These are phyloP conservation scores for Annulohypoxylon moriforme DNA, from an alignment of 495 filamentous ascomycete genomes.

Conservation along the genomic window DNA sequence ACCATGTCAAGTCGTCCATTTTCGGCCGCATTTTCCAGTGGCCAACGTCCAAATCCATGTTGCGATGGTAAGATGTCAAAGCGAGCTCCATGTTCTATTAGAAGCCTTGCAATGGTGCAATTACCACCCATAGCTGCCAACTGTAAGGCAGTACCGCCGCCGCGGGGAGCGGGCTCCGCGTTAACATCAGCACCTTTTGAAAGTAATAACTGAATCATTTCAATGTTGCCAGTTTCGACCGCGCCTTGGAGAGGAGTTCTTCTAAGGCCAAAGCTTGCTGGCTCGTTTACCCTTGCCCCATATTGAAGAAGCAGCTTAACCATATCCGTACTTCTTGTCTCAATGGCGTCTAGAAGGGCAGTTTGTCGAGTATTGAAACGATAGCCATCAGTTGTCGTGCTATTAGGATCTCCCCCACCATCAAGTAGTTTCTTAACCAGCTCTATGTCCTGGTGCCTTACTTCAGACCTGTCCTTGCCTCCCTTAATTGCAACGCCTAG, in stretches of 20 bases:
- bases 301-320: conserved; percentile 47
- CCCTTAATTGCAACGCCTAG: not conserved
- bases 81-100: conserved; percentile 47
- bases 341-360: conserved; percentile 31
- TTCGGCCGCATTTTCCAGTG: conserved; percentile 58
- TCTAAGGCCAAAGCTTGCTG: not conserved
- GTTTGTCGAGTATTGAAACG: not conserved
- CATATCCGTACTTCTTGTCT: conserved; percentile 32
- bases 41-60: conserved; percentile 50
- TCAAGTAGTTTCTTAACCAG: conserved; percentile 2
- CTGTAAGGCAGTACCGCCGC: conserved; percentile 41
- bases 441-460: not conserved
- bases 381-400: not conserved
- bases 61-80: conserved; percentile 31
- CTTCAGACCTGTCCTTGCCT: not conserved
- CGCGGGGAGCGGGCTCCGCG: conserved; percentile 39
- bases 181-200: conserved; percentile 32
- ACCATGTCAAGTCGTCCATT: conserved; percentile 60
- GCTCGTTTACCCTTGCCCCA: conserved; percentile 47
- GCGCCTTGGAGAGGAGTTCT: conserved; percentile 47
- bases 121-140: conserved; percentile 37
- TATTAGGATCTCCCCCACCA: not conserved
- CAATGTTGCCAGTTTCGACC: conserved; percentile 45
- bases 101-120: conserved; percentile 31
- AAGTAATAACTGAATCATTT: conserved; percentile 32